phyloP scores from a whole-genome alignment of 2,329 filamentous ascomycete species.

The Macrophomina tecta region DNA sequence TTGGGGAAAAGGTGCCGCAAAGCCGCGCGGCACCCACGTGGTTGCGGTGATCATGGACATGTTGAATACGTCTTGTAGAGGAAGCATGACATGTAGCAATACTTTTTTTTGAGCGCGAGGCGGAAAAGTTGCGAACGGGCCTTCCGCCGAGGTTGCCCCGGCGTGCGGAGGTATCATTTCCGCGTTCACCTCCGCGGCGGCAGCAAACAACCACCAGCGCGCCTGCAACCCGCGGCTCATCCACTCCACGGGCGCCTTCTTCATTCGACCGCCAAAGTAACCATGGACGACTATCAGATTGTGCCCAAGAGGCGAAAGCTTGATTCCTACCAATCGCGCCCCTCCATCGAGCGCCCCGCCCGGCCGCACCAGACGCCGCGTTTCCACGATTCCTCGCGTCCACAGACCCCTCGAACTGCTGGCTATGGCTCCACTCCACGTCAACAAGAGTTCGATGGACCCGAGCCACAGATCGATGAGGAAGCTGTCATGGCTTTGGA shows the following conservation, averaged over 20 bases:
- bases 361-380: slow-evolving; percentile 34
- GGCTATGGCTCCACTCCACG: slow-evolving; percentile 49
- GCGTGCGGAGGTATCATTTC: too few species aligned
- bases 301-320: slow-evolving; percentile 67
- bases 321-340: slow-evolving; percentile 66
- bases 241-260: slow-evolving; percentile 38
- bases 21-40: slow-evolving; percentile 59
- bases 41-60: slow-evolving; percentile 64
- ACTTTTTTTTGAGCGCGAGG: slow-evolving; percentile 16
- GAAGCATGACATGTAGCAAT: background rate
- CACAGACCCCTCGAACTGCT: slow-evolving; percentile 42
- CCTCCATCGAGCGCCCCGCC: slow-evolving; percentile 50
- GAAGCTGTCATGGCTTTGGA: slow-evolving; percentile 79
- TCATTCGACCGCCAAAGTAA: background rate
- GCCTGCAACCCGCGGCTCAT: background rate
- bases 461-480: slow-evolving; percentile 66
- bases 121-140: slow-evolving; percentile 22
- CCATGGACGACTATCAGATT: slow-evolving; percentile 50
- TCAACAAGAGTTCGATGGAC: slow-evolving; percentile 66
- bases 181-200: slow-evolving; percentile 16
- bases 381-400: slow-evolving; percentile 37
- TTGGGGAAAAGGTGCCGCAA: slow-evolving; percentile 56
- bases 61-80: slow-evolving; percentile 30
- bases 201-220: background rate
- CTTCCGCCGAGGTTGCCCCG: too few species aligned